These are phyloP conservation scores for Syzygium grande DNA, from an alignment of 345 rosid genomes.

Conservation along the genomic window DNA sequence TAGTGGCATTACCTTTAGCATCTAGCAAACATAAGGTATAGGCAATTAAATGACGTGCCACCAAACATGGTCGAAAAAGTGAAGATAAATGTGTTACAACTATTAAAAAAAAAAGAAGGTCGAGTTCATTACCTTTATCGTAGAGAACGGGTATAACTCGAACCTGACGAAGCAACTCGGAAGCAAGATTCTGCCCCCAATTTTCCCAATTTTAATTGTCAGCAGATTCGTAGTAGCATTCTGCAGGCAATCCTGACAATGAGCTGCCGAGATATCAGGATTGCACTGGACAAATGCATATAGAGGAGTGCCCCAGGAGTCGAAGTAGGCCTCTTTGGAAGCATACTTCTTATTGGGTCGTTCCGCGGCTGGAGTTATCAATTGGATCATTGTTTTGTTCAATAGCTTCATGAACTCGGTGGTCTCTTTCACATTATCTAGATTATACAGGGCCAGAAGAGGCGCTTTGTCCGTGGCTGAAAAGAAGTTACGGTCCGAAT, in stretches of 20 bases:
- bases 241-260: conserved; percentile 5
- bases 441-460: not conserved
- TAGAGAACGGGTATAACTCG: conserved; percentile 18
- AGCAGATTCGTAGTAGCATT: not conserved
- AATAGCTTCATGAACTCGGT: not conserved
- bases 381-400: not conserved
- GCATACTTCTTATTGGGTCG: not conserved
- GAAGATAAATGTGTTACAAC: no score
- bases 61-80: no score
- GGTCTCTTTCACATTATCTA: not conserved
- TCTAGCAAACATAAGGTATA: no score
- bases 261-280: not conserved
- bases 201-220: not conserved
- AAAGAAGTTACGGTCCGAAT: conserved; percentile 18
- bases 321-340: not conserved
- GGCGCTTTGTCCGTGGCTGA: conserved; percentile 1
- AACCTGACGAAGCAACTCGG: conserved; percentile 28
- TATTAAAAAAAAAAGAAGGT: no score
- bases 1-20: no score
- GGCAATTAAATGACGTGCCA: no score
- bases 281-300: conserved; percentile 18
- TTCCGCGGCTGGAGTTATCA: not conserved
- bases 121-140: not conserved
- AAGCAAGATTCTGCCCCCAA: conserved; percentile 6
- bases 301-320: not conserved